Percentiles rank a stretch among this genome's conserved stretches.
phyloP scores from a whole-genome alignment of 768 basidiomycete species.

The Mycena capillaripes region DNA sequence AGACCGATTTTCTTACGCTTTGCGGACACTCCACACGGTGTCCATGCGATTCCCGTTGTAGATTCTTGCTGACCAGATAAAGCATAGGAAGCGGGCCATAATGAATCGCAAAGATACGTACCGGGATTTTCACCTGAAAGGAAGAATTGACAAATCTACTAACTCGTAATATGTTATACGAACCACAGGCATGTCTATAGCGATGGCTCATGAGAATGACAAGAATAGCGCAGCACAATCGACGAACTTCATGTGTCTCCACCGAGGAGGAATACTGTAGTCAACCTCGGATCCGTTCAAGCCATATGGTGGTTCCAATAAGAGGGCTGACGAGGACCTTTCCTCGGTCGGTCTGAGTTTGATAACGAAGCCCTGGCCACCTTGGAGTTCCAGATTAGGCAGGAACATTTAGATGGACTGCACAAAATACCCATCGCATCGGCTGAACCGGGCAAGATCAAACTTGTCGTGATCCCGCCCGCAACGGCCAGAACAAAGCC shows the following conservation, averaged over 20 bases:
- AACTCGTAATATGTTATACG: background rate
- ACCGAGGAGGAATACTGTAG: constrained; percentile 60
- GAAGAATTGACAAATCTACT: constrained; percentile 27
- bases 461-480: constrained; percentile 85
- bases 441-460: constrained; percentile 81
- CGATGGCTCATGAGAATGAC: background rate
- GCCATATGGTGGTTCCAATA: constrained; percentile 79
- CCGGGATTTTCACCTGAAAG: constrained; percentile 68
- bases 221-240: background rate
- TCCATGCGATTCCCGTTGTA: constrained; percentile 73
- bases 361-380: constrained; percentile 88
- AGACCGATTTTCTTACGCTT: constrained; percentile 55
- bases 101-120: constrained; percentile 42
- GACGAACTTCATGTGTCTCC: constrained; percentile 82
- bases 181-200: constrained; percentile 64
- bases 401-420: background rate
- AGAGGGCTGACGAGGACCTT: constrained; percentile 78
- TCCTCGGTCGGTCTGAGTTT: constrained; percentile 83
- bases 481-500: constrained; percentile 74
- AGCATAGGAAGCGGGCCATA: constrained; percentile 19
- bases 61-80: constrained; percentile 51
- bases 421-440: constrained; percentile 65
- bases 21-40: constrained; percentile 73
- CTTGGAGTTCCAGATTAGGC: constrained; percentile 47
- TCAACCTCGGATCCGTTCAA: constrained; percentile 59